Evolutionary conservation across 1,284 basidiomycete species (phyloP).

Genomic region (Papiliotrema nemorosa): DNA sequence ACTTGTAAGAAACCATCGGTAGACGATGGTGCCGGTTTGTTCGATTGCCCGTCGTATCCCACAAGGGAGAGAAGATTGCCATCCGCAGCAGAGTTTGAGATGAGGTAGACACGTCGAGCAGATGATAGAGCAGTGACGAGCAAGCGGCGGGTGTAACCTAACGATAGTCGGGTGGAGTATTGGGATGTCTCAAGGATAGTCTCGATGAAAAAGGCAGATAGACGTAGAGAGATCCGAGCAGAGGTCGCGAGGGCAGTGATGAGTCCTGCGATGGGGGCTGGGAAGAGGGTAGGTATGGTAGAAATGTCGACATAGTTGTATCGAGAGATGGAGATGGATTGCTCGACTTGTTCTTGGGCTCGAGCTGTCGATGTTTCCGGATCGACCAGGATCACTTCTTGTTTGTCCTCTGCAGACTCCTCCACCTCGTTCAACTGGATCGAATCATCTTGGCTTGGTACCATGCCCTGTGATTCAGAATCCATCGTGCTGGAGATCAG

Average conservation of each 20-base stretch:
- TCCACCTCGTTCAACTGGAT: too few species aligned
- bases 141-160: constrained; percentile 47
- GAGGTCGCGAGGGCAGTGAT: constrained; percentile 48
- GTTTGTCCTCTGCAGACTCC: too few species aligned
- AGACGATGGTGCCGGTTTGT: constrained; percentile 1
- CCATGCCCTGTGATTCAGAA: too few species aligned
- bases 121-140: constrained; percentile 49
- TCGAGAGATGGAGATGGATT: neutral
- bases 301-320: constrained; percentile 7
- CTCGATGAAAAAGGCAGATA: constrained; percentile 49
- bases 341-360: too few species aligned
- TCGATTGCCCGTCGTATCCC: constrained; percentile 6
- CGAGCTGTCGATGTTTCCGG: too few species aligned
- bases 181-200: constrained; percentile 46
- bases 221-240: constrained; percentile 43
- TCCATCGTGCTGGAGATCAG: too few species aligned
- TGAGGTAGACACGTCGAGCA: constrained; percentile 46
- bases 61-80: constrained; percentile 24
- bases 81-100: constrained; percentile 23
- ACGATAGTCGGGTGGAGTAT: constrained; percentile 32
- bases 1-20: constrained; percentile 47
- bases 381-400: too few species aligned
- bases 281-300: constrained; percentile 42
- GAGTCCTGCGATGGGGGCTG: constrained; percentile 45
- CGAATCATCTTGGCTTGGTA: too few species aligned